Evolutionary conservation across 805 yeast genomes (phyloP), one percentile per base, ranked within the genome.

Genomic region (Ogataea methylovora): DNA sequence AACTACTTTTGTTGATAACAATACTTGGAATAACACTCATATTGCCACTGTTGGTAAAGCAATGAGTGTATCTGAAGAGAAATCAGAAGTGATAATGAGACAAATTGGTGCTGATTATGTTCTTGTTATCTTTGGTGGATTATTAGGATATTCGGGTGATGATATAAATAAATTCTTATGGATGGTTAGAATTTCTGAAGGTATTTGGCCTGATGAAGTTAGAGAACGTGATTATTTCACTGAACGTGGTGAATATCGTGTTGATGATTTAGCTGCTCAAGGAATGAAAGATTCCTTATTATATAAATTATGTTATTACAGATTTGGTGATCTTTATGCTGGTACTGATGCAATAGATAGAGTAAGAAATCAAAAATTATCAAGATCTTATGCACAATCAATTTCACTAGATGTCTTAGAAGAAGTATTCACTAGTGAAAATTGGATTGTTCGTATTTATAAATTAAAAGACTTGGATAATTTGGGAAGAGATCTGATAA

Each of bases 21-120:
- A 92, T 65, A 92, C 99, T 9, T 92, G 99, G 98, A 92, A 92
- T 60, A 92, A 92, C 67, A 92, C 98, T 4, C 99, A 92, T 58
- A 94, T 92, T 61, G 99, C 98, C 46, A 87, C 96, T 12, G 98
- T 92, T 36, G 99, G 99, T 51, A 87, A 87, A 60, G 97, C 97
- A 14, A 86, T 92, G 96, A 76, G 94, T 16, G 81, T 94, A 10
- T 61, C 76, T 15, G 97, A 92, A 58, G 92, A 83, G 37, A 82
- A 75, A 29, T 79, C 97, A 1, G 94, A 92, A 55, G 79, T 90
- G 37, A 82, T 92, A 41, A 74, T 90, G 64, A 77, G 77, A 52
- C 78, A 85, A 55, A 88, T 87, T 53, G 98, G 92, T 46, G 98
- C 90, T 26, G 97, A 92, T 59, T 92, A 92, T 57, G 85, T 94